Evolutionary conservation across 495 filamentous ascomycete species (phyloP).

Genomic region (Articulospora tetracladia): DNA sequence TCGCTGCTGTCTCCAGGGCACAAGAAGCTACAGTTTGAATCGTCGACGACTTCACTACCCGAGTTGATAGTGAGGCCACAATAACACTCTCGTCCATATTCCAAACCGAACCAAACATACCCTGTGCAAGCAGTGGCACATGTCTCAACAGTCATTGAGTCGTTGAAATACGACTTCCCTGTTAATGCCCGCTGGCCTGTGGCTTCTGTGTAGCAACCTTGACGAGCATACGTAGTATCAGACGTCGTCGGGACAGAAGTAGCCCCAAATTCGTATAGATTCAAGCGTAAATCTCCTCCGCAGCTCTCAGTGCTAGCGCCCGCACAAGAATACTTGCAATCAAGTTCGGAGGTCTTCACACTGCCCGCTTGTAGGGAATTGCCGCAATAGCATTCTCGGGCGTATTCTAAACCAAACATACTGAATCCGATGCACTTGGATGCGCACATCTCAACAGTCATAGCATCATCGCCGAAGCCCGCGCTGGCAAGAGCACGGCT

Average conservation of each 20-base stretch:
- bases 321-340: neutral
- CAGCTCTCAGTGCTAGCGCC: neutral
- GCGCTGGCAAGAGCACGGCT: constrained; percentile 21
- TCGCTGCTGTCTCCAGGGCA: constrained; percentile 50
- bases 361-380: neutral
- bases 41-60: constrained; percentile 24
- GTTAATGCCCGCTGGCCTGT: constrained; percentile 7
- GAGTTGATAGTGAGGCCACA: constrained; percentile 4
- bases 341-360: no score
- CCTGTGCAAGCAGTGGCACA: neutral
- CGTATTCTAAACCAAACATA: constrained; percentile 38
- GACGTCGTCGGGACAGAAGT: constrained; percentile 25
- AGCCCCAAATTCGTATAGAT: neutral
- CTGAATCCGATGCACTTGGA: constrained; percentile 2
- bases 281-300: neutral
- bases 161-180: neutral
- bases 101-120: constrained; percentile 6
- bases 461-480: constrained; percentile 18
- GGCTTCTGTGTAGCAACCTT: constrained; percentile 3
- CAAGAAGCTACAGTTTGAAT: constrained; percentile 49
- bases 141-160: constrained; percentile 2
- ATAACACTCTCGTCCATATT: constrained; percentile 13
- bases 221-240: neutral
- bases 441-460: constrained; percentile 28
- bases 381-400: constrained; percentile 9